Evolutionary conservation across 1,284 basidiomycete species (phyloP), one percentile per base, ranked within the genome.

Genomic region (Thelephora terrestris): DNA sequence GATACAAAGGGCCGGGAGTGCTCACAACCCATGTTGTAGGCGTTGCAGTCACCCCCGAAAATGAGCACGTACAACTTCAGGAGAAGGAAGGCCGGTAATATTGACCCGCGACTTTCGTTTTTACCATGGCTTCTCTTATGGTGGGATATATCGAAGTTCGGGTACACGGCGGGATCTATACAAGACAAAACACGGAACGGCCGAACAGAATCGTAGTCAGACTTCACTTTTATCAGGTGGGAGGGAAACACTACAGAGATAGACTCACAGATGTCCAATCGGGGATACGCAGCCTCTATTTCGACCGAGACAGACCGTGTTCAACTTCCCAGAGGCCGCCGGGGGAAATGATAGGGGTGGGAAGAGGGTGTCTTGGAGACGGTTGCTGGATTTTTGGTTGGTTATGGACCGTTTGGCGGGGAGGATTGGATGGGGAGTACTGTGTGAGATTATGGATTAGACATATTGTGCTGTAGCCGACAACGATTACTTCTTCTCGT

Each of bases 241-340:
- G 45, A 20, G 17, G 20, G 6, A 27, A 44, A 2, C 2, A 17
- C 29, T 10, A 25, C 34, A 35, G n/a, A 25, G 32, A 34, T 46
- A 18, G 38, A 47, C 66, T 55, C 49, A 68, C 67, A 68, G 43
- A 67, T 55, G 48, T 64, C 53, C 37, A 68, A 62, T 43, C 57
- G 48, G 10, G 66, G 65, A 50, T 67, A 67, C 12, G 29, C 4
- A 2, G 48, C 44, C 27, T 46, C 48, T 17, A 42, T 5, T 14
- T 25, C 7, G 25, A 42, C 39, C 12, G 39, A 42, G 24, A 46
- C 48, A 18, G 38, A 38, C 46, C 4, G 50, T 45, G 4, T 25
- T 24, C 16, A 21, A 17, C 16, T 12, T 5, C 23, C 23, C 35
- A n/a, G 29, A 46, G 32, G 21, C 10, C 46, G 34, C 27, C n/a